Evolutionary conservation across 192 early-diverging fungal genomes (phyloP), one percentile per base, ranked within the genome.

Genomic region (Coemansia erecta): DNA sequence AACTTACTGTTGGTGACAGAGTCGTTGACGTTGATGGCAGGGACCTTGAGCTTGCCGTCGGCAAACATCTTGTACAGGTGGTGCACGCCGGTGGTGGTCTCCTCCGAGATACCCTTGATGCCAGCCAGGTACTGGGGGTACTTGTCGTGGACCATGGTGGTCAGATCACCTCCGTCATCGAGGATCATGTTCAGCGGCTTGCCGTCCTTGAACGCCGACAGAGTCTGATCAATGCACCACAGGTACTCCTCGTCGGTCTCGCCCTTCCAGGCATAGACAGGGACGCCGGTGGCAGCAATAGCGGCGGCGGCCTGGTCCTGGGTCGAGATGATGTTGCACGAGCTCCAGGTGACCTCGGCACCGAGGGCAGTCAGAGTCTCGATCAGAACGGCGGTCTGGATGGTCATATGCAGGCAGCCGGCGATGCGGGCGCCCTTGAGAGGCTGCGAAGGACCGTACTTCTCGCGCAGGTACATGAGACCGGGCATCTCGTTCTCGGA

Each of bases 1-100:
- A 98, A 98, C 89, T 98, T 98, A 85, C 89, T 92, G 89, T 98
- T 98, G 81, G 96, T 94, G 73, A 98, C 96, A 24, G 94, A 97
- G 88, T 97, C 94, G 89, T 98, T 98, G 84, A 98, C 94, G 85
- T 98, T 97, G 86, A 98, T 98, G 80, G 96, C 92, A 53, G 96
- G 94, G 64, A 98, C 86, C 89, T 95, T 95, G 70, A 98, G 88
- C 77, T 89, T 92, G 82, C 89, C 88, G 49, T 95, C 92, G 83
- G 91, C 92, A 60, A 98, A 82, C 94, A 94, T 95, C 89, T 94
- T 91, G 91, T 98, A 97, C 81, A 98, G 85, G 85, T 95, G 87
- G 91, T 97, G 96, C 69, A 98, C 96, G 85, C 96, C 96, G 69
- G 96, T 98, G 82, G 96, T 98, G 78, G 96, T 98, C 84, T 98